Percentiles rank a stretch among this genome's conserved stretches.
These are phyloP conservation scores for Escallonia herrerae DNA, from an alignment of 129 eudicot species.

Conservation along the genomic window DNA sequence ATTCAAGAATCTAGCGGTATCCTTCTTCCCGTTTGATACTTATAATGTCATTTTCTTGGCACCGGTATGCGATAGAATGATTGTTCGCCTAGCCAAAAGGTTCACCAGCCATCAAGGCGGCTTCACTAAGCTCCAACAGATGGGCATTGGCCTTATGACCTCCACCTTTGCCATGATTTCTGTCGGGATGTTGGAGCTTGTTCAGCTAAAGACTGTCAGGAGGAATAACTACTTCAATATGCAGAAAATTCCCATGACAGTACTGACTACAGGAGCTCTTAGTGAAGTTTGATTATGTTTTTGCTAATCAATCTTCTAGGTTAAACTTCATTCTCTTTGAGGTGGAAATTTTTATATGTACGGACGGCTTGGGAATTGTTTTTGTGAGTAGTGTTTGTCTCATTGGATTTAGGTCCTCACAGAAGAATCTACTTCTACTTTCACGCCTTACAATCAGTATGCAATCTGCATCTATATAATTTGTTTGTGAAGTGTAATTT, in stretches of 20 bases:
- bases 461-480: too few species aligned
- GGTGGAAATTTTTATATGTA: too few species aligned
- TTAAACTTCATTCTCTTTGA: too few species aligned
- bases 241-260: slow-evolving; percentile 35
- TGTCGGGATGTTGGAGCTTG: slow-evolving; percentile 41
- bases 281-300: too few species aligned
- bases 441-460: too few species aligned
- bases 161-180: slow-evolving; percentile 61
- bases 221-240: slow-evolving; percentile 33
- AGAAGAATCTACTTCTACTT: too few species aligned
- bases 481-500: too few species aligned
- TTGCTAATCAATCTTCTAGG: too few species aligned
- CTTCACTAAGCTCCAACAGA: slow-evolving; percentile 70
- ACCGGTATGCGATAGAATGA: slow-evolving; percentile 48
- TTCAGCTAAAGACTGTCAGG: slow-evolving; percentile 38
- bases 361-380: too few species aligned
- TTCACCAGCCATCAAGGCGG: slow-evolving; percentile 58
- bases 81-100: slow-evolving; percentile 46
- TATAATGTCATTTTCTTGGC: slow-evolving; percentile 71
- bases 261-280: not conserved
- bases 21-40: slow-evolving; percentile 62
- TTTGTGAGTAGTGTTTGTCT: too few species aligned
- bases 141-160: slow-evolving; percentile 57
- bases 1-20: slow-evolving; percentile 61
- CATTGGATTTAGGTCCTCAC: too few species aligned